Percentiles rank a stretch among this genome's conserved stretches.
Conservation (phyloP, 805 yeast species). For the Candida nemodendra region DNA sequence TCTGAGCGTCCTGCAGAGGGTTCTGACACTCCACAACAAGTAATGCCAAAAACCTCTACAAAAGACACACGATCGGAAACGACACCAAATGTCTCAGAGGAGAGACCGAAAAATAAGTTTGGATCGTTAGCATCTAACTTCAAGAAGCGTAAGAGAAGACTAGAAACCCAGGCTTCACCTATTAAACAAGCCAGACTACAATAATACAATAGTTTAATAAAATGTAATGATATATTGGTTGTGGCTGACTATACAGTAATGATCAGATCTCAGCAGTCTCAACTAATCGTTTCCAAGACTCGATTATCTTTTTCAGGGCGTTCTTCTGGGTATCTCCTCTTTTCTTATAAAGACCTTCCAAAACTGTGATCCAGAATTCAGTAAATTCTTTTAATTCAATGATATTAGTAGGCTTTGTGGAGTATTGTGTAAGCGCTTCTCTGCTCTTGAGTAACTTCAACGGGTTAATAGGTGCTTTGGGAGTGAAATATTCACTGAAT, state of each 20-base stretch:
- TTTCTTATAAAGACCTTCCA: conserved; percentile 42
- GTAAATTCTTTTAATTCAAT: conserved; percentile 40
- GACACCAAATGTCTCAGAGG: neutral
- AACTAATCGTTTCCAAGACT: conserved; percentile 16
- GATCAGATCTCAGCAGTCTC: conserved; percentile 1
- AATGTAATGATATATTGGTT: no score
- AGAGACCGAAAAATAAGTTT: neutral
- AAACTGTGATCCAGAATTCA: conserved; percentile 50
- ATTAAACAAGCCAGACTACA: conserved; percentile 13
- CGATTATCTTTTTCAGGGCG: conserved; percentile 28
- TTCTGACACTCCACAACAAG: neutral
- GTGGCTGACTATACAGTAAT: no score
- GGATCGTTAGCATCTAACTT: conserved; percentile 5
- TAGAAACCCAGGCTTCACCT: conserved; percentile 5
- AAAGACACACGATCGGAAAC: neutral
- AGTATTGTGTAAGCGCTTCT: conserved; percentile 17
- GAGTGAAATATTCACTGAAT: conserved; percentile 48
- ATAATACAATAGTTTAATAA: no score
- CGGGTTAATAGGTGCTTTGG: conserved; percentile 17
- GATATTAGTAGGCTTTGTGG: conserved; percentile 28
- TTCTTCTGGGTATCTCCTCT: conserved; percentile 31
- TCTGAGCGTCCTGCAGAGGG: no score
- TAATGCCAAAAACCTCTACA: neutral
- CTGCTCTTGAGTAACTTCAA: conserved; percentile 17
- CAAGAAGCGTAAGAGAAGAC: conserved; percentile 5